A percentile compares a stretch with the other conserved stretches of the same genome.
These are phyloP conservation scores for Jackrogersella minutella DNA, from an alignment of 495 filamentous ascomycete species.

Conservation along the genomic window DNA sequence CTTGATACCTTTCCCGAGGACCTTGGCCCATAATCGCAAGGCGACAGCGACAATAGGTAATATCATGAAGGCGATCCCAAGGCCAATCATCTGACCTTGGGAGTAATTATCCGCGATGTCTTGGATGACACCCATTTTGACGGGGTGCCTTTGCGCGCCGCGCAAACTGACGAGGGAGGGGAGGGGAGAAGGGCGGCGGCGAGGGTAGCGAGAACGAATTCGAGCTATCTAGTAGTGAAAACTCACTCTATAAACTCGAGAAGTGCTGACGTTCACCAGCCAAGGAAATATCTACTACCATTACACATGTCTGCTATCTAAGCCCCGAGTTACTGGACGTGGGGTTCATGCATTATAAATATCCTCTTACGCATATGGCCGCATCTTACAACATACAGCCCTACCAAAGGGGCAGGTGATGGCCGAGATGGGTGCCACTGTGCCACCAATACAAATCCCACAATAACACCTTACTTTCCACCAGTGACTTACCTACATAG, in stretches of 20 bases:
- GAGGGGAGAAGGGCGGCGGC: neutral
- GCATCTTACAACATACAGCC: slow-evolving; percentile 1
- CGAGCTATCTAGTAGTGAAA: neutral
- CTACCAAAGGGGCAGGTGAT: slow-evolving; percentile 10
- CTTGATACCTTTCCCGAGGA: slow-evolving; percentile 11
- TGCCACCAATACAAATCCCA: slow-evolving; percentile 8
- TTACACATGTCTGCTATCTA: neutral
- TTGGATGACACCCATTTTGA: slow-evolving; percentile 15
- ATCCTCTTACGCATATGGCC: slow-evolving; percentile 2
- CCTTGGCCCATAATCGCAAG: slow-evolving; percentile 14
- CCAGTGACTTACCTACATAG: neutral
- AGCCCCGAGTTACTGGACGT: neutral
- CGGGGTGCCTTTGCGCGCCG: slow-evolving; percentile 4
- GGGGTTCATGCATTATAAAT: slow-evolving; percentile 9
- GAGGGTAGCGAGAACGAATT: slow-evolving; percentile 1
- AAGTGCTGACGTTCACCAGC: neutral
- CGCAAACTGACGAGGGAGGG: neutral
- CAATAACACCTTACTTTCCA: slow-evolving; percentile 7
- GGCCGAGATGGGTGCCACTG: neutral
- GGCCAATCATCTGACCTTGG: slow-evolving; percentile 14
- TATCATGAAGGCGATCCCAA: slow-evolving; percentile 16
- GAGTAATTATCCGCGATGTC: slow-evolving; percentile 18
- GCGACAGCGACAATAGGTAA: slow-evolving; percentile 7
- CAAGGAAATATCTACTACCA: neutral
- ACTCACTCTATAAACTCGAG: neutral